These are phyloP conservation scores for Rosellinia necatrix DNA, from an alignment of 2,329 filamentous ascomycete species.

Conservation along the genomic window DNA sequence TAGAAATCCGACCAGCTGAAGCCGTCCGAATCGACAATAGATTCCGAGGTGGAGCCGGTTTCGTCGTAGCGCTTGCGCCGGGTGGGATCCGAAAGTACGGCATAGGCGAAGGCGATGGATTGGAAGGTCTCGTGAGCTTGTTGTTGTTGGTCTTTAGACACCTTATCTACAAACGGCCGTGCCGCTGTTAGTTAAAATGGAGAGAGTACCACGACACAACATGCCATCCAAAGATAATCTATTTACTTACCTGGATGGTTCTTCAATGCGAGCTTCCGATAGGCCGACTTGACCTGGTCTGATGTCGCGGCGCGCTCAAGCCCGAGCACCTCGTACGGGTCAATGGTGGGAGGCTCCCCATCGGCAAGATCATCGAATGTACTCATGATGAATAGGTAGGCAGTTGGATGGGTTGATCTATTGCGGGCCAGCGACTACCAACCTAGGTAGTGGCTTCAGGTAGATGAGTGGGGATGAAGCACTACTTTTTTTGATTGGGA, in stretches of 20 bases:
- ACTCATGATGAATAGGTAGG: constrained; percentile 44
- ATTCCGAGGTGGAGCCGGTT: constrained; percentile 87
- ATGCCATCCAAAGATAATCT: neutral
- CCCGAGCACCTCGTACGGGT: constrained; percentile 81
- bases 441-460: too few relatives aligned
- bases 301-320: constrained; percentile 72
- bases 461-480: too few relatives aligned
- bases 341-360: constrained; percentile 64
- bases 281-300: constrained; percentile 85
- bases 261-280: constrained; percentile 86
- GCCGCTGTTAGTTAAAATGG: constrained; percentile 4
- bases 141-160: constrained; percentile 66
- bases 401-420: neutral
- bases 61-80: constrained; percentile 86
- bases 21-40: constrained; percentile 73
- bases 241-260: constrained; percentile 74
- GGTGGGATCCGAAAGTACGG: constrained; percentile 81
- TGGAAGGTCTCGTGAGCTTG: constrained; percentile 84
- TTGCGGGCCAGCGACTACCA: neutral
- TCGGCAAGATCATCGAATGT: constrained; percentile 57
- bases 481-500: too few relatives aligned
- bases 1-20: constrained; percentile 95
- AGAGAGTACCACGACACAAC: neutral
- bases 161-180: constrained; percentile 68
- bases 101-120: constrained; percentile 89